phyloP scores from a whole-genome alignment of 257 asterid genomes.

The Phtheirospermum japonicum region DNA sequence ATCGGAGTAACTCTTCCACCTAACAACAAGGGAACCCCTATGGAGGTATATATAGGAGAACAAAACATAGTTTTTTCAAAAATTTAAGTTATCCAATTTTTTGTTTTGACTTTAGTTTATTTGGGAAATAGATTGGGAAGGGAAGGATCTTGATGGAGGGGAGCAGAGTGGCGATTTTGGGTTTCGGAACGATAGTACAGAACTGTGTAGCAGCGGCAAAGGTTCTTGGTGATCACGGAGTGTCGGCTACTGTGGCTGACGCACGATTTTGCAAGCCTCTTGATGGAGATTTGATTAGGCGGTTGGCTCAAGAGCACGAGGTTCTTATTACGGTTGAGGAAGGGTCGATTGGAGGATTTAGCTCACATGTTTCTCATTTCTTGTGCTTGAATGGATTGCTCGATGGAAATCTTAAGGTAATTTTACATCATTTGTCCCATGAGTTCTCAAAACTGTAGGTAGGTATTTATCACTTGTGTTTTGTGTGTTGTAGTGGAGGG shows the following conservation, averaged over 20 bases:
- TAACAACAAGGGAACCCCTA: not conserved
- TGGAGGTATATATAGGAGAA: not conserved
- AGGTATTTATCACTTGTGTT: not conserved
- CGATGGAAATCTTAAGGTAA: slow-evolving; percentile 6
- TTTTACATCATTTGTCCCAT: not conserved
- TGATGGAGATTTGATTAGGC: slow-evolving; percentile 32
- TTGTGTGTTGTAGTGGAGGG: slow-evolving; percentile 2
- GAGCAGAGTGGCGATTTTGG: slow-evolving; percentile 32
- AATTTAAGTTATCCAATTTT: not conserved
- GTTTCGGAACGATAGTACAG: slow-evolving; percentile 19
- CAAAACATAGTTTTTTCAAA: too few species aligned
- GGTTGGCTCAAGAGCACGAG: slow-evolving; percentile 25
- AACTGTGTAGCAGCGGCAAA: slow-evolving; percentile 32
- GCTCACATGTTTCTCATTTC: slow-evolving; percentile 5
- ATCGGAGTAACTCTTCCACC: not conserved
- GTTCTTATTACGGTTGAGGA: not conserved
- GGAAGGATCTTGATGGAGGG: slow-evolving; percentile 32
- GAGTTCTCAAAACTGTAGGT: not conserved
- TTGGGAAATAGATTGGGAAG: slow-evolving; percentile 32
- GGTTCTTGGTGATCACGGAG: slow-evolving; percentile 24
- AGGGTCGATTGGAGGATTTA: slow-evolving; percentile 2
- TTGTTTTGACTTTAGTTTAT: not conserved
- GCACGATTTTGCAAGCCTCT: slow-evolving; percentile 45
- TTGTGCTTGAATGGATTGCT: slow-evolving; percentile 5
- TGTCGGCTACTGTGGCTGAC: slow-evolving; percentile 32